Conservation (phyloP, 2,329 filamentous ascomycete species). For the Pseudonectria foliicola region DNA sequence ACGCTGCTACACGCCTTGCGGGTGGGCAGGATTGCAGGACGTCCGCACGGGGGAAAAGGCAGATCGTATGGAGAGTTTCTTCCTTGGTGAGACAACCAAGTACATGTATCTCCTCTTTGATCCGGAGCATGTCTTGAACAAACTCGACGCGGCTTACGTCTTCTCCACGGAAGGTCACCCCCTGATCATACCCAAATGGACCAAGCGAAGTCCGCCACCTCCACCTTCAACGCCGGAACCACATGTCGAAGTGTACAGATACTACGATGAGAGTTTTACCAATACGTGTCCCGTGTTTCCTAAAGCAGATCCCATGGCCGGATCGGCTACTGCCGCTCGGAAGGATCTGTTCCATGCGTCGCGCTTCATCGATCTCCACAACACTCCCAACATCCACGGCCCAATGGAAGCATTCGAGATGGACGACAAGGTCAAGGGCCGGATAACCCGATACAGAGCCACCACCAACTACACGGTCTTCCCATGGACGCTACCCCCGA, state of each 20-base stretch:
- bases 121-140: slow-evolving; percentile 77
- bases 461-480: slow-evolving; percentile 78
- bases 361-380: slow-evolving; percentile 72
- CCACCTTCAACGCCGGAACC: slow-evolving; percentile 6
- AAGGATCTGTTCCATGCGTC: slow-evolving; percentile 83
- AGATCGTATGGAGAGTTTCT: slow-evolving; percentile 98
- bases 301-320: slow-evolving; percentile 53
- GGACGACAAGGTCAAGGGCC: slow-evolving; percentile 40
- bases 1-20: slow-evolving; percentile 83
- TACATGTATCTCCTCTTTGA: slow-evolving; percentile 93
- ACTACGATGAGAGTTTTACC: slow-evolving; percentile 40
- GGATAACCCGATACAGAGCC: slow-evolving; percentile 36
- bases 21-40: slow-evolving; percentile 85
- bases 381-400: slow-evolving; percentile 59
- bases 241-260: slow-evolving; percentile 23
- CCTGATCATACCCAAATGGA: slow-evolving; percentile 62
- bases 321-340: slow-evolving; percentile 74
- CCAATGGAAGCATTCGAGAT: slow-evolving; percentile 30
- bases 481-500: slow-evolving; percentile 82
- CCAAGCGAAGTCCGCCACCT: slow-evolving; percentile 7
- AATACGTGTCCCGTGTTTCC: slow-evolving; percentile 62
- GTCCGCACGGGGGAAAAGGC: slow-evolving; percentile 76
- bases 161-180: slow-evolving; percentile 97
- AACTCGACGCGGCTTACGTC: slow-evolving; percentile 77
- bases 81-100: slow-evolving; percentile 91